Percentiles rank a stretch among this genome's conserved stretches.
Evolutionary conservation across 179 eudicot genomes (phyloP).

Genomic region (Amaranthus tricolor): DNA sequence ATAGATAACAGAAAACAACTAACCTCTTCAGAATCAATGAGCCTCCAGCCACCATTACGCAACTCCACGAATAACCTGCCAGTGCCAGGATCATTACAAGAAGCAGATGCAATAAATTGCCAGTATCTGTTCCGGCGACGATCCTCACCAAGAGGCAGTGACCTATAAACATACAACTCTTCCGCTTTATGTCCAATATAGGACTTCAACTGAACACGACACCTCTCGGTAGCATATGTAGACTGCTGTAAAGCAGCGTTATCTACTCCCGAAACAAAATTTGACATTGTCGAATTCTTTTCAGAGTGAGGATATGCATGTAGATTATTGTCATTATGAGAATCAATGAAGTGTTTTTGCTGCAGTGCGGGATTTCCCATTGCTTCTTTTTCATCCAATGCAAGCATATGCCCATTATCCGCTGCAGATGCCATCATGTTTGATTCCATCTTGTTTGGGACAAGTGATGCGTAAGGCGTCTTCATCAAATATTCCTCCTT

Average conservation of each 20-base stretch:
- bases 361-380: slow-evolving; percentile 12
- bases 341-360: slow-evolving; percentile 38
- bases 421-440: slow-evolving; percentile 24
- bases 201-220: slow-evolving; percentile 69
- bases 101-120: slow-evolving; percentile 71
- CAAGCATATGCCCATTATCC: slow-evolving; percentile 48
- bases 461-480: slow-evolving; percentile 42
- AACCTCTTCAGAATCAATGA: slow-evolving; percentile 85
- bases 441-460: slow-evolving; percentile 45
- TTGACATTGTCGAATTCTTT: slow-evolving; percentile 40
- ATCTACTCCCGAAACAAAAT: slow-evolving; percentile 41
- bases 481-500: slow-evolving; percentile 64
- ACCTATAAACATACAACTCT: slow-evolving; percentile 74
- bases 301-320: slow-evolving; percentile 33
- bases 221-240: slow-evolving; percentile 61
- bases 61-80: slow-evolving; percentile 82
- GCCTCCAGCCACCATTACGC: slow-evolving; percentile 67
- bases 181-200: slow-evolving; percentile 77
- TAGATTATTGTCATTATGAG: slow-evolving; percentile 33
- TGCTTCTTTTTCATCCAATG: slow-evolving; percentile 41
- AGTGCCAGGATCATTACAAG: slow-evolving; percentile 78
- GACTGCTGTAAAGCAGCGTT: slow-evolving; percentile 55
- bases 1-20: too few relatives aligned
- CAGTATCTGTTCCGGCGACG: slow-evolving; percentile 86
- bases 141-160: slow-evolving; percentile 89